Base-by-base conservation (phyloP, 2,329 filamentous ascomycete species). In the Hypoxylon sp. region DNA sequence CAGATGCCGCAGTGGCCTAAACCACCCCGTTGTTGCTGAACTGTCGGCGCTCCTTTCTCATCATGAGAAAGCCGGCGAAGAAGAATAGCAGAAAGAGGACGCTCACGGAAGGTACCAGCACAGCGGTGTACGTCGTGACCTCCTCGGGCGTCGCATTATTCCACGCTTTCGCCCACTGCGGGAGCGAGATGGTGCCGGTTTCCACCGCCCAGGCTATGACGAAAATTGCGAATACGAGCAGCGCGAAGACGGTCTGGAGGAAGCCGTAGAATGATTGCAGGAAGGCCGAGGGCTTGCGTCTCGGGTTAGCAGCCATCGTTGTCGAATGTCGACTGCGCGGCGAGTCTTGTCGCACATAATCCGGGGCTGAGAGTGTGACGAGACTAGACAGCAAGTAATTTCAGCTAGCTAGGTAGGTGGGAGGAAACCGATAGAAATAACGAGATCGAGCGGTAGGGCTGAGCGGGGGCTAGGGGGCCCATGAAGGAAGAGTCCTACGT, bases 131-230 rank as follows among this genome's bases (percentile, higher is more conserved):
- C 5, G 55, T 32, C n/a, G 41, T 22, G 39, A 55, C 56, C 1
- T 53, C 28, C 6, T 65, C 64, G 26, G 56, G 47, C 8, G 67
- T 48, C 6, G 58, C 56, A 26, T 59, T 62, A 30, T 67, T 58
- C 59, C 52, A 67, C 5, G 64, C 54, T 48, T 63, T 67, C 5
- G 61, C 67, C 67, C 67, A 69, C 52, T 61, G 48, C 4, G 67
- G 64, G 6, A 69, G 59, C 0, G 20, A 2, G 43, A 69, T 67
- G 1, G 58, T 24, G 7, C 49, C 67, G 7, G 20, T 34, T n/a
- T 69, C 24, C 0, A 67, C 64, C 15, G 65, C n/a, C 53, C 59
- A 67, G 2, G 59, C 51, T 44, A 69, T 50, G 28, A 65, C 49
- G 41, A 69, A 69, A 41, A 69, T 65, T 22, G 59, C 47, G 53